These are phyloP conservation scores for Lolium perenne DNA, from an alignment of 176 grass and related monocot species.

Conservation along the genomic window DNA sequence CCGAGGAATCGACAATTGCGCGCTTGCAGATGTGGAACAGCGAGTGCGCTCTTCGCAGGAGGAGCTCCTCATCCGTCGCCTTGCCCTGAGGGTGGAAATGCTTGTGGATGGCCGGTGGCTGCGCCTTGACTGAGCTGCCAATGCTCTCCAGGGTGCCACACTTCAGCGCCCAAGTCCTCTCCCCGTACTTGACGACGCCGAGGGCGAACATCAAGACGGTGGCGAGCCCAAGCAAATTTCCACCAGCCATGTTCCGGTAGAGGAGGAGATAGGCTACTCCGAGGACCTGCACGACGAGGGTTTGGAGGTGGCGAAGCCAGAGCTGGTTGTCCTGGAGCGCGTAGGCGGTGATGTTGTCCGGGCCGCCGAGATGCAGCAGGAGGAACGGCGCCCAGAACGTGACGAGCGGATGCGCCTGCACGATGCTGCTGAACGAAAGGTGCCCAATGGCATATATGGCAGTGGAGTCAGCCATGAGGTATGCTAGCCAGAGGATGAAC, in stretches of 20 bases:
- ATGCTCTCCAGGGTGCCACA: neutral
- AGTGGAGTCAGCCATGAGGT: neutral
- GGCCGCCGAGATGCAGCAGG: neutral
- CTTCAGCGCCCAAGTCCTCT: neutral
- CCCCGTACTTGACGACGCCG: neutral
- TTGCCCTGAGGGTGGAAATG: neutral
- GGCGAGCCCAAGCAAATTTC: neutral
- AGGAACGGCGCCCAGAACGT: neutral
- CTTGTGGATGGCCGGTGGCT: neutral
- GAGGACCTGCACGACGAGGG: too few species aligned
- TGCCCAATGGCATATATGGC: neutral
- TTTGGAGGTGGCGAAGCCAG: neutral
- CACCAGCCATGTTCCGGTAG: neutral
- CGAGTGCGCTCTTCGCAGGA: neutral
- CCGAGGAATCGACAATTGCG: neutral
- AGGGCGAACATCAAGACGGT: neutral
- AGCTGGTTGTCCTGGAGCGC: neutral
- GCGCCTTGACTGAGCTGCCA: neutral
- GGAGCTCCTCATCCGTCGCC: neutral
- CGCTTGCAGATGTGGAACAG: neutral
- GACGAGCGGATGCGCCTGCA: neutral
- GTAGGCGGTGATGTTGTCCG: neutral
- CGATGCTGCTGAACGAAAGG: neutral
- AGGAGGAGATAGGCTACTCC: neutral
- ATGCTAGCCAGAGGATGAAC: neutral